Base-by-base conservation (phyloP, 257 asterid species). In the Catharanthus roseus region DNA sequence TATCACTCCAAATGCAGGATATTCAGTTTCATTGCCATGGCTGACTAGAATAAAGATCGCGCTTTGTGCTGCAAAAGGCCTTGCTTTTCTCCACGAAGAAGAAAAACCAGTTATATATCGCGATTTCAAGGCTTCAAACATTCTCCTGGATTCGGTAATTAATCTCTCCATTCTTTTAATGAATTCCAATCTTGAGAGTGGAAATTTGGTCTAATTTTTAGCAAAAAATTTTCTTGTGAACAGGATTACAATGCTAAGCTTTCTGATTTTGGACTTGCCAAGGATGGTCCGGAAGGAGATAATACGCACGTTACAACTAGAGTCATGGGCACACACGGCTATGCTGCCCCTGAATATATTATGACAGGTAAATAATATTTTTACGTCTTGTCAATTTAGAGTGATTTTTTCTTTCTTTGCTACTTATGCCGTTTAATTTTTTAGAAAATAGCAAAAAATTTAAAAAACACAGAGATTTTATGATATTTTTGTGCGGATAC, bases 241-340 rank as follows among this genome's bases (percentile, higher is more conserved):
- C 77, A 91, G 98, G 92, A 90, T 60, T 84, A 77, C 58, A 84
- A 79, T 0, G 86, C 89, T 1, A 92, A 89, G 75, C 83, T 92
- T 24, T 88, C 95, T 2, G 98, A 92, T 77, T 92, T 92, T 34
- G 96, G 98, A 67, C 83, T 90, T 0, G 98, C 98, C 16, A 90
- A 82, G 72, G 96, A 92, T 63, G 96, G 98, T 1, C 96, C 95
- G 0, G 87, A 85, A 67, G 96, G 95, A 21, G 95, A 92, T 44
- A 81, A 88, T 21, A 84, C 92, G 0, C 93, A 88, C 16, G 95
- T 90, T 6, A 82, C 96, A 0, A 88, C 96, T 1, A 87, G 96
- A 11, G 81, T 92, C 36, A 90, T 90, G 96, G 98, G 98, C 7
- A 92, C 98, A 24, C 90, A 86, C 26, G 98, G 98, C 53, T 92